These are phyloP conservation scores for Chrysosporium keratinophilum DNA, from an alignment of 2,329 filamentous ascomycete species.

Conservation along the genomic window DNA sequence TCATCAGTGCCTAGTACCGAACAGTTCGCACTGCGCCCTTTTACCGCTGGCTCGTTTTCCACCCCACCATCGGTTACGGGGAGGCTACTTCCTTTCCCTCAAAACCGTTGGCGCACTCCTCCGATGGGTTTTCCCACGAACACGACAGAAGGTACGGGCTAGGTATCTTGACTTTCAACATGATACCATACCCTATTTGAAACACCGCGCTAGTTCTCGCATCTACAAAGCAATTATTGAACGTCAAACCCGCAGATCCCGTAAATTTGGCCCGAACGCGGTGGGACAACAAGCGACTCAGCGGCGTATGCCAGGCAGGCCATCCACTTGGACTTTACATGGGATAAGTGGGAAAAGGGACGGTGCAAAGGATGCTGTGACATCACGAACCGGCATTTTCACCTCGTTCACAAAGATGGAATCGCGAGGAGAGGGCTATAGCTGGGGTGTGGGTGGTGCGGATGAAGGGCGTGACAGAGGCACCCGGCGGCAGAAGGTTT, in stretches of 20 bases:
- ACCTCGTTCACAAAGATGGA: conserved; percentile 16
- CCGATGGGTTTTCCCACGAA: conserved; percentile 54
- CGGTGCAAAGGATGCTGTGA: conserved; percentile 1
- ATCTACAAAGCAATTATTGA: conserved; percentile 65
- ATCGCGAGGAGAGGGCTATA: conserved; percentile 18
- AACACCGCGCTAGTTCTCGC: conserved; percentile 58
- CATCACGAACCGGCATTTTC: background rate
- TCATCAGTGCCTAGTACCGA: background rate
- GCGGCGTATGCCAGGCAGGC: background rate
- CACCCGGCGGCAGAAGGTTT: conserved; percentile 65
- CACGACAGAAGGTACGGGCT: conserved; percentile 53
- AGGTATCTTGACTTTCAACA: conserved; percentile 60
- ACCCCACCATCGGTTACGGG: conserved; percentile 1
- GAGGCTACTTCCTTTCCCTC: conserved; percentile 4
- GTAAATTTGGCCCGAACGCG: background rate
- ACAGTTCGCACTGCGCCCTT: background rate
- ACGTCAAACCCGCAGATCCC: conserved; percentile 43
- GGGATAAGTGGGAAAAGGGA: background rate
- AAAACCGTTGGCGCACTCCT: conserved; percentile 26
- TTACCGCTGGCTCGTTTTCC: conserved; percentile 13
- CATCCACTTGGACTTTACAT: background rate
- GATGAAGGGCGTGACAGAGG: conserved; percentile 49
- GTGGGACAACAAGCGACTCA: background rate
- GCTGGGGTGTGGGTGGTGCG: conserved; percentile 20
- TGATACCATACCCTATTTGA: conserved; percentile 61